Percentiles rank a stretch among this genome's conserved stretches.
These are phyloP conservation scores for Pseudopyrenochaeta lycopersici DNA, from an alignment of 2,329 filamentous ascomycete genomes.

Conservation along the genomic window DNA sequence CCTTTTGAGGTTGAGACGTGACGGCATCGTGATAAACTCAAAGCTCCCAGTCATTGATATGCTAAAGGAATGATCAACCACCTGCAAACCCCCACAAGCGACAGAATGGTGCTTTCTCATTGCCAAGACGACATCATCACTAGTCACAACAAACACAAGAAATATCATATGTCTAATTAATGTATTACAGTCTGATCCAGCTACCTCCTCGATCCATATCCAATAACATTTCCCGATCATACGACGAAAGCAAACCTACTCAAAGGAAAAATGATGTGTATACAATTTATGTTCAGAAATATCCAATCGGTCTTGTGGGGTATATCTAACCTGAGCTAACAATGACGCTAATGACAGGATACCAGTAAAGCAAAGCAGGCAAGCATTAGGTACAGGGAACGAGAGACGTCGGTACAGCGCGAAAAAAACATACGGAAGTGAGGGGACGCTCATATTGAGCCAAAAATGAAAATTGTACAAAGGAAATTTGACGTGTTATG, in stretches of 20 bases:
- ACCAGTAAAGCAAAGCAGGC: background rate
- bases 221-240: background rate
- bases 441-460: background rate
- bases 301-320: constrained; percentile 2
- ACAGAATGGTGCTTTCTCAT: background rate
- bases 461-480: background rate
- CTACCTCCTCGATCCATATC: background rate
- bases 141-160: background rate
- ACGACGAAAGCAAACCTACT: background rate
- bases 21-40: too few relatives aligned
- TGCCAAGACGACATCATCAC: background rate
- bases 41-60: too few relatives aligned
- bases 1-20: too few relatives aligned
- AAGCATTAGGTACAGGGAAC: constrained; percentile 1
- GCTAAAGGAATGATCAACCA: too few relatives aligned
- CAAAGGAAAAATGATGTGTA: background rate
- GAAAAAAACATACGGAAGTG: background rate
- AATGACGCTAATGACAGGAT: constrained; percentile 3
- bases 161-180: background rate
- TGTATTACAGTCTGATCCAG: background rate
- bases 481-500: background rate
- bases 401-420: background rate
- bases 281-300: constrained; percentile 1
- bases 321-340: constrained; percentile 1
- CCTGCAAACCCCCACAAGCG: too few relatives aligned